Conservation (phyloP, 2,329 filamentous ascomycete genomes). For the Madurella mycetomatis region DNA sequence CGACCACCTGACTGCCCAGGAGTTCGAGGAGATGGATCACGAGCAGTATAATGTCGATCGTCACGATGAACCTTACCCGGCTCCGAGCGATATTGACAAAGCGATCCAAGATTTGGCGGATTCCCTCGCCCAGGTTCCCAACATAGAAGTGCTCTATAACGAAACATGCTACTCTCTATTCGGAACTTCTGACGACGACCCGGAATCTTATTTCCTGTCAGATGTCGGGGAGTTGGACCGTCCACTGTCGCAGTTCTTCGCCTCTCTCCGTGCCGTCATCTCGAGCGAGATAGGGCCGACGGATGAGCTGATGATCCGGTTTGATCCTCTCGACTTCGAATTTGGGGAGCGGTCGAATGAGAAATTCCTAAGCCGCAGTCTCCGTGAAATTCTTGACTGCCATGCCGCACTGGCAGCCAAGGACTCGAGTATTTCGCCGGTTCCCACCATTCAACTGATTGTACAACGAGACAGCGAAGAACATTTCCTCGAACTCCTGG, state of each 20-base stretch:
- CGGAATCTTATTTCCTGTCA: constrained; percentile 43
- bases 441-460: constrained; percentile 21
- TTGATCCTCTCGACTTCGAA: constrained; percentile 50
- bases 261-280: constrained; percentile 43
- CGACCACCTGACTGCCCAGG: not conserved
- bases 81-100: constrained; percentile 22
- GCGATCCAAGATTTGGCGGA: constrained; percentile 12
- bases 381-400: constrained; percentile 26
- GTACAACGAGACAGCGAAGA: constrained; percentile 24
- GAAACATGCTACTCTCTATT: constrained; percentile 32
- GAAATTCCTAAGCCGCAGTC: constrained; percentile 23
- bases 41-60: constrained; percentile 3
- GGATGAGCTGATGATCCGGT: constrained; percentile 48
- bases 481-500: constrained; percentile 23
- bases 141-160: constrained; percentile 32
- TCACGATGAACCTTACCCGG: not conserved
- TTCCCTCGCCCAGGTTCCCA: constrained; percentile 16
- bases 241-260: constrained; percentile 42
- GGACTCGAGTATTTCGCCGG: constrained; percentile 7
- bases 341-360: constrained; percentile 39
- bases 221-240: constrained; percentile 39
- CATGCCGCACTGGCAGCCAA: constrained; percentile 17
- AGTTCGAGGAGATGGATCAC: constrained; percentile 3
- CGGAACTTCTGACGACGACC: constrained; percentile 34
- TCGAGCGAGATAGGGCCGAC: constrained; percentile 40